Conservation (phyloP, 2,329 filamentous ascomycete genomes). For the Bertia moriformis region DNA sequence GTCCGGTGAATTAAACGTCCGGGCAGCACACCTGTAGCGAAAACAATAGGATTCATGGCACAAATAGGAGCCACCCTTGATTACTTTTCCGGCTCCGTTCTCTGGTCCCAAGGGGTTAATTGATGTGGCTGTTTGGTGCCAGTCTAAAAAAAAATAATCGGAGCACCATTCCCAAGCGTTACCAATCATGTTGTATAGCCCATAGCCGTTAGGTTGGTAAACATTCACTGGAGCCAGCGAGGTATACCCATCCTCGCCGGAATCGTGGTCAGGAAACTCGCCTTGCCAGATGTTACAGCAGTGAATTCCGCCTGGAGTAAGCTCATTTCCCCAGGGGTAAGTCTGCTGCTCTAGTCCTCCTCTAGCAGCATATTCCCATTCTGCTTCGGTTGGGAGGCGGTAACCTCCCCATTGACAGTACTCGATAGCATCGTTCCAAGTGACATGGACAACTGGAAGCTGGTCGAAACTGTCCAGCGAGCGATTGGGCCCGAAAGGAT, state of each 20-base stretch:
- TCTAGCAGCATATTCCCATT: background rate
- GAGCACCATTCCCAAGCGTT: background rate
- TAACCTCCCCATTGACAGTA: background rate
- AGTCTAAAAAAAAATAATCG: background rate
- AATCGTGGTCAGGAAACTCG: too few relatives aligned
- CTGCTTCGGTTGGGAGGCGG: background rate
- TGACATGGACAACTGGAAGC: too few relatives aligned
- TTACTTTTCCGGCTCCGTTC: background rate
- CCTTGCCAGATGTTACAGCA: too few relatives aligned
- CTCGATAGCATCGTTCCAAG: background rate
- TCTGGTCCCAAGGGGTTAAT: background rate
- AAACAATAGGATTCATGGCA: background rate
- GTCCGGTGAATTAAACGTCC: background rate
- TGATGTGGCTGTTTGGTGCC: background rate
- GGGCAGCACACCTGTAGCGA: too few relatives aligned
- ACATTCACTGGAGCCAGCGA: background rate
- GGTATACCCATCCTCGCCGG: too few relatives aligned
- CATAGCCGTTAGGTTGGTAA: background rate
- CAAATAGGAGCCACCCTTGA: background rate
- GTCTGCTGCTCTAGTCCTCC: background rate
- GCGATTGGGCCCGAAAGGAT: too few relatives aligned
- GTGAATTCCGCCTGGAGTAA: background rate
- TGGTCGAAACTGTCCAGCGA: too few relatives aligned
- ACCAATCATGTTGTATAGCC: background rate
- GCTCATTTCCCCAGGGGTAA: background rate